Evolutionary conservation across 1,139 yeast genomes (phyloP).

Genomic region (Yamadazyma spencermartinsiae): DNA sequence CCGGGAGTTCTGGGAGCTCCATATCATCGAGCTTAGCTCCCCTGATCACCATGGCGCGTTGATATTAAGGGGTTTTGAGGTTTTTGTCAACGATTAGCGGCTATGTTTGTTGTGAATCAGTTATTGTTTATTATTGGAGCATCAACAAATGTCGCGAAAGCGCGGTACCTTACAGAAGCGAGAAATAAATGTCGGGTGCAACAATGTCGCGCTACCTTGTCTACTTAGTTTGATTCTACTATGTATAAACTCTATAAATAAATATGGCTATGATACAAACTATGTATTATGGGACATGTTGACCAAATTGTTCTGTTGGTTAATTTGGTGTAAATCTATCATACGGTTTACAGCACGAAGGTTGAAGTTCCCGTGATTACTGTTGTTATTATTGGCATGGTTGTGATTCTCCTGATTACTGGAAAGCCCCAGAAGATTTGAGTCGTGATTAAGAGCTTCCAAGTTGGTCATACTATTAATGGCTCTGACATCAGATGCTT

Average conservation of each 20-base stretch:
- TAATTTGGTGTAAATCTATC: slow-evolving; percentile 31
- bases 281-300: not conserved
- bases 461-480: slow-evolving; percentile 43
- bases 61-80: too few relatives aligned
- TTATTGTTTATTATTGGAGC: not conserved
- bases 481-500: slow-evolving; percentile 27
- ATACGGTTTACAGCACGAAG: slow-evolving; percentile 36
- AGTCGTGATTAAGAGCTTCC: slow-evolving; percentile 18
- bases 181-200: too few relatives aligned
- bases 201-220: not conserved
- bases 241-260: slow-evolving; percentile 1
- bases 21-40: slow-evolving; percentile 16
- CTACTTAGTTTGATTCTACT: too few relatives aligned
- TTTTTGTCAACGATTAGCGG: too few relatives aligned
- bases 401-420: slow-evolving; percentile 5
- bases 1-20: slow-evolving; percentile 32
- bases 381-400: not conserved
- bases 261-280: not conserved
- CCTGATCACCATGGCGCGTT: slow-evolving; percentile 14
- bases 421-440: slow-evolving; percentile 5
- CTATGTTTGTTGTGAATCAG: too few relatives aligned
- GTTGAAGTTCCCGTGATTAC: slow-evolving; percentile 14
- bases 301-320: slow-evolving; percentile 9
- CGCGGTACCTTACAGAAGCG: too few relatives aligned
- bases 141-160: not conserved